Conservation (phyloP, 257 asterid genomes). For the Solanum bulbocastanum region DNA sequence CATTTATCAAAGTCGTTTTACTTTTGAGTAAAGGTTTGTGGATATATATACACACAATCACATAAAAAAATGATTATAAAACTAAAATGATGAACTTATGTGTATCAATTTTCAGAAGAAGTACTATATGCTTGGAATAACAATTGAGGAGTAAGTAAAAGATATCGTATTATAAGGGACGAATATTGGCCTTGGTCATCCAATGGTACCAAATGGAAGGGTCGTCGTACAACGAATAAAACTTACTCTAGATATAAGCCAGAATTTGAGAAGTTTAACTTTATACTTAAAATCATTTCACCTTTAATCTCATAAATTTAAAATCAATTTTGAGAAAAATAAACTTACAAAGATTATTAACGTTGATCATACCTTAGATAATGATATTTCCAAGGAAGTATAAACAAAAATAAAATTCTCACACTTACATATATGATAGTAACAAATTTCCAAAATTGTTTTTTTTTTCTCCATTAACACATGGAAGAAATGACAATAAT, state of each 20-base stretch:
- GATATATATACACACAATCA: neutral
- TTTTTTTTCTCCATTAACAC: neutral
- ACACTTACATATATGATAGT: neutral
- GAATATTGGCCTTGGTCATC: too few species aligned
- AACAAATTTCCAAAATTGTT: neutral
- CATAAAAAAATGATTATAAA: neutral
- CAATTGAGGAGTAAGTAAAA: neutral
- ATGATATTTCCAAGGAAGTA: neutral
- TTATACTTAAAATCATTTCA: fast-evolving
- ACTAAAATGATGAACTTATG: neutral
- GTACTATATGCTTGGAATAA: neutral
- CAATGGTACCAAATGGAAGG: neutral
- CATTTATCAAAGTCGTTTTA: too few species aligned
- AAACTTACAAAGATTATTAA: neutral
- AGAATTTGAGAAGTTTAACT: neutral
- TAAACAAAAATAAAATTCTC: neutral
- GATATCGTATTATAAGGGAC: too few species aligned
- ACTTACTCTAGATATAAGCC: neutral
- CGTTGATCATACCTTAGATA: fast-evolving
- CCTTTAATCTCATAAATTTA: neutral
- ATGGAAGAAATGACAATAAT: neutral
- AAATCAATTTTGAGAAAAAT: neutral
- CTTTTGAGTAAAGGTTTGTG: too few species aligned
- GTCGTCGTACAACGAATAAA: neutral
- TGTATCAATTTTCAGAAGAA: neutral